These are phyloP conservation scores for Venturiaceae sp. DNA, from an alignment of 2,329 filamentous ascomycete species.

Conservation along the genomic window DNA sequence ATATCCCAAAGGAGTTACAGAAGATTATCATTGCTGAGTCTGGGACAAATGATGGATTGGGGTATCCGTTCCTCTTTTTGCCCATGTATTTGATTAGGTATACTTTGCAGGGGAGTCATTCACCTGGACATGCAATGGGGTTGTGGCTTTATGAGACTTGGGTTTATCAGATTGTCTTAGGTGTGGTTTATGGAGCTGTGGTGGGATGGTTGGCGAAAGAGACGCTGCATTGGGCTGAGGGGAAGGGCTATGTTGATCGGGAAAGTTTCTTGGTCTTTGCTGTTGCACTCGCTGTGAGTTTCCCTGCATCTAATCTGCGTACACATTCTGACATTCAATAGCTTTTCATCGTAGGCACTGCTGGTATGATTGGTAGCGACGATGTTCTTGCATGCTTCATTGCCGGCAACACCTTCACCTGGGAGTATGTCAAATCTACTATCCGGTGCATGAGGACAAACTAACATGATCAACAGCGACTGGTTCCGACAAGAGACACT, in stretches of 20 bases:
- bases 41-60: slow-evolving; percentile 53
- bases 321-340: slow-evolving; percentile 37
- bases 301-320: not conserved
- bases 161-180: slow-evolving; percentile 48
- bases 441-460: no score
- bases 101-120: slow-evolving; percentile 24
- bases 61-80: slow-evolving; percentile 52
- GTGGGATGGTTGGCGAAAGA: slow-evolving; percentile 78
- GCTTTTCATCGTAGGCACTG: slow-evolving; percentile 48
- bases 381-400: slow-evolving; percentile 53
- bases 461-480: slow-evolving; percentile 38
- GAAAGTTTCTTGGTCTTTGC: slow-evolving; percentile 85
- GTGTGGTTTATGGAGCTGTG: slow-evolving; percentile 45
- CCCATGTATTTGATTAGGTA: slow-evolving; percentile 48
- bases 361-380: slow-evolving; percentile 47
- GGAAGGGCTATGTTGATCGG: slow-evolving; percentile 70
- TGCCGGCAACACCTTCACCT: slow-evolving; percentile 50
- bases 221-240: slow-evolving; percentile 74
- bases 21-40: slow-evolving; percentile 55
- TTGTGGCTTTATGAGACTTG: slow-evolving; percentile 58
- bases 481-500: slow-evolving; percentile 86
- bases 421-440: slow-evolving; percentile 45
- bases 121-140: slow-evolving; percentile 57
- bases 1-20: slow-evolving; percentile 45
- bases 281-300: slow-evolving; percentile 64